phyloP scores from a whole-genome alignment of 2,329 filamentous ascomycete species.

The Trichophyton rubrum region DNA sequence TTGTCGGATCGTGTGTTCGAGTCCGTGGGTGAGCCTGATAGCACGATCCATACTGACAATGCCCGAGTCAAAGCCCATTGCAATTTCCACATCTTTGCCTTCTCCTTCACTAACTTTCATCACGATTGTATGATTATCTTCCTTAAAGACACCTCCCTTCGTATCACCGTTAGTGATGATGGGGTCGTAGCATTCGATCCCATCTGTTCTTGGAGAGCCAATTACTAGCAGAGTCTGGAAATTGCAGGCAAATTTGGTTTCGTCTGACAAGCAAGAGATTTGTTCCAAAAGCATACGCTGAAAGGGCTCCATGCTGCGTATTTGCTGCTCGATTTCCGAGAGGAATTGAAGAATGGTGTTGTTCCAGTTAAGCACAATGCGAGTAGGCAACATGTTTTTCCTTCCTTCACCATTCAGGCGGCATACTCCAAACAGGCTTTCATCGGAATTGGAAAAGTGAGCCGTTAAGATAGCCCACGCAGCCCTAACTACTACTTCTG shows the following conservation, averaged over 20 bases:
- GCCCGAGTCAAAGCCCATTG: not conserved
- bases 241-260: constrained; percentile 28
- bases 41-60: not conserved
- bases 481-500: constrained; percentile 1
- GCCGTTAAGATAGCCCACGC: constrained; percentile 10
- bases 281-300: constrained; percentile 37
- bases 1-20: not conserved
- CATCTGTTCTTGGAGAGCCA: not conserved
- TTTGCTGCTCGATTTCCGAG: constrained; percentile 41
- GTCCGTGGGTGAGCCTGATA: not conserved
- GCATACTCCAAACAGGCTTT: constrained; percentile 33
- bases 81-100: not conserved
- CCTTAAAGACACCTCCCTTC: not conserved
- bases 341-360: constrained; percentile 19
- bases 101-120: not conserved
- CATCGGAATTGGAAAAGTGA: constrained; percentile 18
- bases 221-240: constrained; percentile 21
- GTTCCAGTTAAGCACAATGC: constrained; percentile 19
- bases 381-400: constrained; percentile 25
- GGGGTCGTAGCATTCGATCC: not conserved
- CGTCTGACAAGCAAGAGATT: constrained; percentile 40
- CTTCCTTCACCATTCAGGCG: constrained; percentile 21
- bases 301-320: constrained; percentile 44
- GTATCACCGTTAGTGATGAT: not conserved
- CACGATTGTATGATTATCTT: not conserved